These are phyloP conservation scores for Orbilia javanica DNA, from an alignment of 2,329 filamentous ascomycete species.

Conservation along the genomic window DNA sequence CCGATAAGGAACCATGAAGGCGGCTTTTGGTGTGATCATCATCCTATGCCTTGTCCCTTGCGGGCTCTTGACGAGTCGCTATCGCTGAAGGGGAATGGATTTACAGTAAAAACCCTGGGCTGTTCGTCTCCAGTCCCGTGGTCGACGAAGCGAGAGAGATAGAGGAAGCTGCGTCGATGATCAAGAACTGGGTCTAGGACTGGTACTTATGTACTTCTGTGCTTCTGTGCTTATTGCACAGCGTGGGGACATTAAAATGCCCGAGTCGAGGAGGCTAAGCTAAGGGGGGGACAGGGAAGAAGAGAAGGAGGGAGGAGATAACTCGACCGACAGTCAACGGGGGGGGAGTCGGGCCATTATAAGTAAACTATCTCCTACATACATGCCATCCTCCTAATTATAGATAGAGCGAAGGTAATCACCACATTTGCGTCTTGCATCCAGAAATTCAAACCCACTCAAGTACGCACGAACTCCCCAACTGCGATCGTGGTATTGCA, in stretches of 20 bases:
- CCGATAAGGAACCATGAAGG: conserved; percentile 29
- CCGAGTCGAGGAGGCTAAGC: not conserved
- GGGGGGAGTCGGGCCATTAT: conserved; percentile 25
- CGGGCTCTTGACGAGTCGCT: not conserved
- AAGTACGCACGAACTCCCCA: not conserved
- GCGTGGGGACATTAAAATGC: conserved; percentile 13
- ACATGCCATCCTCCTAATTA: too few species aligned
- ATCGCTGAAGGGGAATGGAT: not conserved
- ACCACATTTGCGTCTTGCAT: not conserved
- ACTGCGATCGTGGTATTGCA: not conserved
- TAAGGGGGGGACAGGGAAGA: not conserved
- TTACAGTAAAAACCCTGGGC: not conserved
- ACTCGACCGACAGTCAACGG: not conserved
- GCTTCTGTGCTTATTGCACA: not conserved
- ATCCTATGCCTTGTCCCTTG: not conserved
- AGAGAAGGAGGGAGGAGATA: not conserved
- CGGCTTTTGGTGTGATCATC: conserved; percentile 34
- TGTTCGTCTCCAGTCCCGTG: not conserved
- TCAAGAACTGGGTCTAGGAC: not conserved
- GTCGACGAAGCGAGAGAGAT: not conserved
- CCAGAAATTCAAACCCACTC: not conserved
- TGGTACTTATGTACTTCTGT: too few species aligned
- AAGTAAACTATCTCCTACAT: not conserved
- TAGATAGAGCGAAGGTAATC: not conserved
- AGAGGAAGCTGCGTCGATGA: not conserved